Evolutionary conservation across 345 rosid genomes (phyloP).

Genomic region (Corymbia maculata): DNA sequence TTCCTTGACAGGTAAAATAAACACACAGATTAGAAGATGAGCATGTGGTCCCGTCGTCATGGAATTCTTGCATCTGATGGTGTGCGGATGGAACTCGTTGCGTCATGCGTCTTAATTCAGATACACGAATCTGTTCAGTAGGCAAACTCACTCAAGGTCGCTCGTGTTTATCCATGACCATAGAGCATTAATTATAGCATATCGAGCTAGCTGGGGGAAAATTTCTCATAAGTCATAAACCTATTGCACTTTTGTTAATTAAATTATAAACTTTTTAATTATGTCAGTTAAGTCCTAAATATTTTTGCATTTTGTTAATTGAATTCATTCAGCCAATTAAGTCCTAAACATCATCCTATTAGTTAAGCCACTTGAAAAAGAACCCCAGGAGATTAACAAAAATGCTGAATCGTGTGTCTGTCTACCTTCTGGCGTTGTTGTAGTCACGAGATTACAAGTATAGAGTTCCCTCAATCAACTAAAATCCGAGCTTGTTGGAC

Average conservation of each 20-base stretch:
- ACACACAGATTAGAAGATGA: not conserved
- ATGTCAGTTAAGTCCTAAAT: no score
- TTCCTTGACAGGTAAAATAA: not conserved
- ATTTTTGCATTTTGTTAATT: not conserved
- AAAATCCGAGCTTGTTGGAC: not conserved
- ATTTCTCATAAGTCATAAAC: no score
- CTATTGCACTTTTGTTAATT: no score
- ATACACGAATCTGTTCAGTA: no score
- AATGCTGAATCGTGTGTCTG: not conserved
- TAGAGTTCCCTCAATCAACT: not conserved
- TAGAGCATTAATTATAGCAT: not conserved
- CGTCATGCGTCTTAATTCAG: no score
- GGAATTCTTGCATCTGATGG: no score
- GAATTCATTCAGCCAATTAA: not conserved
- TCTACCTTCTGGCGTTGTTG: not conserved
- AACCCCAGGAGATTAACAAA: not conserved
- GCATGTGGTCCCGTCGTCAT: not conserved
- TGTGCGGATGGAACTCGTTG: no score
- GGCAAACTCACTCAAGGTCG: no score
- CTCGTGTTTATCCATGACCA: no score
- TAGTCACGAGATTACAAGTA: conserved; percentile 1
- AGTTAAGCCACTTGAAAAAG: not conserved
- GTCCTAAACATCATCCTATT: not conserved
- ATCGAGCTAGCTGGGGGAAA: no score
- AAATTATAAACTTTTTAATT: no score